Percentiles rank a stretch among this genome's conserved stretches.
These are phyloP conservation scores for Phytophthora kernoviae DNA, from an alignment of 352 stramenopile genomes.

Conservation along the genomic window DNA sequence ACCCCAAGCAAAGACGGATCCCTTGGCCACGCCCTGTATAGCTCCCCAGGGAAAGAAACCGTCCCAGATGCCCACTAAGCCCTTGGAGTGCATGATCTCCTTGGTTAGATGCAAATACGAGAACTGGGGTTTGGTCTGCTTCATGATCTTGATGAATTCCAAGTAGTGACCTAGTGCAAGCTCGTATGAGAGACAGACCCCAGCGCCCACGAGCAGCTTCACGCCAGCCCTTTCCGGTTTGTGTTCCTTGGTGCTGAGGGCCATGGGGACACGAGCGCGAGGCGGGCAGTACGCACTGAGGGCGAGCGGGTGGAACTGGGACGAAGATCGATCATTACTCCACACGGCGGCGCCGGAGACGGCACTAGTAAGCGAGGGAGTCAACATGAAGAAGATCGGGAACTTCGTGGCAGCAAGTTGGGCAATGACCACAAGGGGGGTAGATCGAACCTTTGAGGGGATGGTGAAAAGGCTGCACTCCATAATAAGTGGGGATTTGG, in stretches of 20 bases:
- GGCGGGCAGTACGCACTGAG: slow-evolving; percentile 20
- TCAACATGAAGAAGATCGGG: slow-evolving; percentile 5
- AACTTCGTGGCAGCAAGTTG: slow-evolving; percentile 13
- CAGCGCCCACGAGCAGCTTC: slow-evolving; percentile 86
- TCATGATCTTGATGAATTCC: slow-evolving; percentile 96
- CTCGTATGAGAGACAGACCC: slow-evolving; percentile 90
- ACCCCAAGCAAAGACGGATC: slow-evolving; percentile 90
- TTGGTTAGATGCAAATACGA: slow-evolving; percentile 83
- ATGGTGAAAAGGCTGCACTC: background rate
- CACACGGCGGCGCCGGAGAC: slow-evolving; percentile 18
- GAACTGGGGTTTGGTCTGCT: slow-evolving; percentile 83
- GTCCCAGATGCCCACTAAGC: slow-evolving; percentile 91
- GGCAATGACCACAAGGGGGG: slow-evolving; percentile 25
- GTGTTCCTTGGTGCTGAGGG: slow-evolving; percentile 32
- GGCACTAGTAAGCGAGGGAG: slow-evolving; percentile 18
- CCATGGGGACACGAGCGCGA: slow-evolving; percentile 12
- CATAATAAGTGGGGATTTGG: background rate
- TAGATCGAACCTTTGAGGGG: background rate
- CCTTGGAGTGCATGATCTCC: slow-evolving; percentile 89
- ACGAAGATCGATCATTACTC: slow-evolving; percentile 11
- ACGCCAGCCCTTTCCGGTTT: slow-evolving; percentile 59
- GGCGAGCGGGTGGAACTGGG: slow-evolving; percentile 23
- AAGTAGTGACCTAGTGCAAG: slow-evolving; percentile 89
- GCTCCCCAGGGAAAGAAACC: slow-evolving; percentile 94
- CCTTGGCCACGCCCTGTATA: slow-evolving; percentile 90